A percentile compares a stretch with the other conserved stretches of the same genome.
Evolutionary conservation across 305 asterid species (phyloP).

Genomic region (Plantago rigida): DNA sequence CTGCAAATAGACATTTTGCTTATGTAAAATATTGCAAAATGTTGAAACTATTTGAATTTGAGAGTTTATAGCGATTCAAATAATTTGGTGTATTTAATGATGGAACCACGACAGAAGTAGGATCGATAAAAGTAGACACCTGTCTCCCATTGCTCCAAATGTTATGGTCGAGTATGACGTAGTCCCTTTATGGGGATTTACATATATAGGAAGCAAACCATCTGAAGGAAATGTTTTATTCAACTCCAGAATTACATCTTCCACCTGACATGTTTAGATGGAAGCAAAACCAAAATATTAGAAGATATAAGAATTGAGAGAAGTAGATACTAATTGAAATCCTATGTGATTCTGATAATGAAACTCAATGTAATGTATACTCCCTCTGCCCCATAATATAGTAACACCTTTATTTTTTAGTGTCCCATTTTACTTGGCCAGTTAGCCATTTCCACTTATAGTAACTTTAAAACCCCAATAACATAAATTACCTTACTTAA

Average conservation of each 20-base stretch:
- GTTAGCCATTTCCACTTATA: too few relatives aligned
- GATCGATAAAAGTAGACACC: conserved; percentile 37
- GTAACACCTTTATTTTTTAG: too few relatives aligned
- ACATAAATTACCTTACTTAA: too few relatives aligned
- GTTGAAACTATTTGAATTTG: conserved; percentile 14
- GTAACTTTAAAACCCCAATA: too few relatives aligned
- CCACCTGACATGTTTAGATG: conserved; percentile 54
- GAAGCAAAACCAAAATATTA: conserved; percentile 20
- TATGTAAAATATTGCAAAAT: conserved; percentile 23
- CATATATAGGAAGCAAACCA: conserved; percentile 92
- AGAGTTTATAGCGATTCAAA: conserved; percentile 12
- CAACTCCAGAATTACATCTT: conserved; percentile 73
- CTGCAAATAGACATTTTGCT: conserved; percentile 40
- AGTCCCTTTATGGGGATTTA: conserved; percentile 54
- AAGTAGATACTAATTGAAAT: conserved; percentile 16
- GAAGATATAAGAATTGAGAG: conserved; percentile 23
- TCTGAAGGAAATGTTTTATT: conserved; percentile 79
- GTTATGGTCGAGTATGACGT: conserved; percentile 73
- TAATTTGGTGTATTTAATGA: neutral
- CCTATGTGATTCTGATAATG: conserved; percentile 2
- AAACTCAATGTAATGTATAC: conserved; percentile 1
- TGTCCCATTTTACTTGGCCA: too few relatives aligned
- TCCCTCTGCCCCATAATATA: too few relatives aligned
- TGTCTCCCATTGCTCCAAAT: conserved; percentile 99
- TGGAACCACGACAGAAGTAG: conserved; percentile 6